Evolutionary conservation across 148 eudicot genomes (phyloP), one percentile per base, ranked within the genome.

Genomic region (Rhododendron simsii): DNA sequence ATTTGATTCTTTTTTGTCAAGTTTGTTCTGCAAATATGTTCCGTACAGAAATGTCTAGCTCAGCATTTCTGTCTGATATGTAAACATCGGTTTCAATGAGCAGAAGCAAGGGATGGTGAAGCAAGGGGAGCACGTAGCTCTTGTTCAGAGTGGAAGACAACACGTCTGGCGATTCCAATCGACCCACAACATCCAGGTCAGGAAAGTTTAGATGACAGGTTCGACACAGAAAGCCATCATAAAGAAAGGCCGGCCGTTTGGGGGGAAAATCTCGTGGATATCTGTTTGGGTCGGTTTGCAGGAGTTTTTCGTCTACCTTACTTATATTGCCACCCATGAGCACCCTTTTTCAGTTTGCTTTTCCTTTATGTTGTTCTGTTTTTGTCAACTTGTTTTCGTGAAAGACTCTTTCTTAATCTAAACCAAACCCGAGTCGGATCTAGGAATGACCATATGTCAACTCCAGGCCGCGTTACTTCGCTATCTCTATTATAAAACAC

Each of bases 61-160:
- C 23, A 30, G 59, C 14, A 75, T 47, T 75, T n/a, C 89, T 63
- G 33, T n/a, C 89, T 63, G 33, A 82, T 45, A 26, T 50, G 37
- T 50, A 55, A 7, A 30, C 47, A 7, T 28, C 67, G 69, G 28
- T 53, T 85, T 63, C 33, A 69, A 50, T 84, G 48, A 86, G 85
- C 94, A 96, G 99, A 92, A 92, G 87, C 95, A 91, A 89, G 99
- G 99, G 51, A 94, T 96, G 98, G 98, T 95, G 99, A 92, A 92
- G 87, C 95, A 91, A 89, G 99, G 99, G 51, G 96, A 96, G 67
- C 93, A 96, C 77, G 90, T 96, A 76, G 99, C 98, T 88, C 98
- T 96, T 83, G 96, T 96, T 85, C 99, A 96, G 90, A 96, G 99
- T 63, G 98, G 99, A 75, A 92, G 91, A 83, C 92, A 92, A 74